phyloP scores from a whole-genome alignment of 2,329 filamentous ascomycete genomes.

The Fusarium hostae region DNA sequence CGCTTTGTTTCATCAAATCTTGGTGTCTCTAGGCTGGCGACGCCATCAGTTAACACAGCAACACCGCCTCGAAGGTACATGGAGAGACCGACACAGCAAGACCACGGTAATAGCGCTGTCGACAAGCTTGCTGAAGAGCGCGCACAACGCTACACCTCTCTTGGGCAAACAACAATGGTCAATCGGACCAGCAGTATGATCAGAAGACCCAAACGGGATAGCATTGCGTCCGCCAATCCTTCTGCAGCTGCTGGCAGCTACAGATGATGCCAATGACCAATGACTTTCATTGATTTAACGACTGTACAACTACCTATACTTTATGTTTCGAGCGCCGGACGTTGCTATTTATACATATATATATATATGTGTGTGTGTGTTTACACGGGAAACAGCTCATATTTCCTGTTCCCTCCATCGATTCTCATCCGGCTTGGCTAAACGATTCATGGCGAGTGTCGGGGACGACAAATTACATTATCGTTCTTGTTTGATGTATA shows the following conservation, averaged over 20 bases:
- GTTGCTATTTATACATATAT: conserved; percentile 50
- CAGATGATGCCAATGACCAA: conserved; percentile 54
- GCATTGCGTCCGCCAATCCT: conserved; percentile 49
- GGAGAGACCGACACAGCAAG: conserved; percentile 44
- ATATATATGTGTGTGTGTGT: too few relatives aligned
- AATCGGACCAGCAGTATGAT: conserved; percentile 60
- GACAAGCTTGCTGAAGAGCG: conserved; percentile 44
- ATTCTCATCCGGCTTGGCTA: conserved; percentile 32
- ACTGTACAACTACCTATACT: conserved; percentile 43
- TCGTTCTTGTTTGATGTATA: conserved; percentile 33
- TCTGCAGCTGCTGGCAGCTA: conserved; percentile 56
- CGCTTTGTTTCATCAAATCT: conserved; percentile 62
- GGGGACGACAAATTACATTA: conserved; percentile 11
- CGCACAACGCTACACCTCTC: conserved; percentile 55
- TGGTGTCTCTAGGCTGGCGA: conserved; percentile 57
- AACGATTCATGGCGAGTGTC: conserved; percentile 41
- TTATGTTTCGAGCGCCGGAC: conserved; percentile 45
- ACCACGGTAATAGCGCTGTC: conserved; percentile 48
- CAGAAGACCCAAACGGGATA: conserved; percentile 57
- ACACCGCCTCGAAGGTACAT: conserved; percentile 60
- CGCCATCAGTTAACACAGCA: conserved; percentile 52
- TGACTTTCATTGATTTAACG: conserved; percentile 42
- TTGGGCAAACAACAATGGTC: conserved; percentile 55
- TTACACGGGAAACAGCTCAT: conserved; percentile 29
- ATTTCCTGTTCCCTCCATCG: conserved; percentile 15